phyloP scores from a whole-genome alignment of 1,284 basidiomycete species.

The Marasmius tenuissimus region DNA sequence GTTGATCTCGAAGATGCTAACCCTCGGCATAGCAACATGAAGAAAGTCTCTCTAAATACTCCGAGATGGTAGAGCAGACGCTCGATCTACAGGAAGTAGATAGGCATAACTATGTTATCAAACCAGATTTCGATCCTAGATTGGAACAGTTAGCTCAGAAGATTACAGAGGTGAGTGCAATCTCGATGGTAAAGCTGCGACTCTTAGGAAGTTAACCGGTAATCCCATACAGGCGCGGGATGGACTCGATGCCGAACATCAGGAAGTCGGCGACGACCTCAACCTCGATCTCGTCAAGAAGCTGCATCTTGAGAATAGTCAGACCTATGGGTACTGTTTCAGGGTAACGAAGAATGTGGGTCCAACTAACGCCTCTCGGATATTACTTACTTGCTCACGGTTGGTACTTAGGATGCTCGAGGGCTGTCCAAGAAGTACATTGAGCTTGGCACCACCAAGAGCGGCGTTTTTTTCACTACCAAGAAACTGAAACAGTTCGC shows the following conservation, averaged over 20 bases:
- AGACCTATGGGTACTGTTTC: slow-evolving; percentile 92
- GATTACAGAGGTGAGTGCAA: slow-evolving; percentile 53
- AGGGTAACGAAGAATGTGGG: slow-evolving; percentile 87
- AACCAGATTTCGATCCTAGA: slow-evolving; percentile 85
- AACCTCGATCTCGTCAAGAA: slow-evolving; percentile 93
- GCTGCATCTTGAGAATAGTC: slow-evolving; percentile 92
- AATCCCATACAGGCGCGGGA: slow-evolving; percentile 59
- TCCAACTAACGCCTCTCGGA: slow-evolving; percentile 19
- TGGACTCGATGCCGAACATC: slow-evolving; percentile 84
- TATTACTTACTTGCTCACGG: background rate
- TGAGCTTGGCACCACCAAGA: slow-evolving; percentile 86
- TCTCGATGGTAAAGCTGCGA: background rate
- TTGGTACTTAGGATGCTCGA: slow-evolving; percentile 71
- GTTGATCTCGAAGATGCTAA: background rate
- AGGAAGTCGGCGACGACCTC: slow-evolving; percentile 70
- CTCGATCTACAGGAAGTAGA: slow-evolving; percentile 88
- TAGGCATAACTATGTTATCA: slow-evolving; percentile 89
- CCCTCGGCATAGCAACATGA: slow-evolving; percentile 53
- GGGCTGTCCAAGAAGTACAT: slow-evolving; percentile 77
- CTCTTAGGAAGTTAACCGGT: background rate
- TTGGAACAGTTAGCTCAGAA: slow-evolving; percentile 73
- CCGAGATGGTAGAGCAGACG: slow-evolving; percentile 95
- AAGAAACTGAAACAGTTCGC: slow-evolving; percentile 71
- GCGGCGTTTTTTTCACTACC: slow-evolving; percentile 93
- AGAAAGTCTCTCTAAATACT: slow-evolving; percentile 72